These are phyloP conservation scores for Cladosporium sp. DNA, from an alignment of 2,329 filamentous ascomycete species.

Conservation along the genomic window DNA sequence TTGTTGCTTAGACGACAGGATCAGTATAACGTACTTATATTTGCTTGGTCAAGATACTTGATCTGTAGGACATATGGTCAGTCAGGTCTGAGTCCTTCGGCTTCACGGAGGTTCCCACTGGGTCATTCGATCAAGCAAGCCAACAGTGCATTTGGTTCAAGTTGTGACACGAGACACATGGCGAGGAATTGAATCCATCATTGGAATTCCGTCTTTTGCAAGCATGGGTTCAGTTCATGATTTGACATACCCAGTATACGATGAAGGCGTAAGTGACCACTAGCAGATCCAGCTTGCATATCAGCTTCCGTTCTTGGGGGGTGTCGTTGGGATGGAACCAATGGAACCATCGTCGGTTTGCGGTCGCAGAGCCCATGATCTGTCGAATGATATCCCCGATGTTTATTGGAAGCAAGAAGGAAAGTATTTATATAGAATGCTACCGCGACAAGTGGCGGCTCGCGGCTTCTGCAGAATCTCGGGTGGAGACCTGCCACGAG, in stretches of 20 bases:
- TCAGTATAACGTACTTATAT: slow-evolving; percentile 42
- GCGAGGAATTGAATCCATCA: background rate
- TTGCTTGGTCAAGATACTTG: slow-evolving; percentile 54
- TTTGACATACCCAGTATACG: slow-evolving; percentile 42
- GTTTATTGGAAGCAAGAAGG: too few species aligned
- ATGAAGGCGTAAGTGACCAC: slow-evolving; percentile 56
- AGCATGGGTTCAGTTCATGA: too few species aligned
- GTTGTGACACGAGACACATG: too few species aligned
- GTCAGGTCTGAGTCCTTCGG: background rate
- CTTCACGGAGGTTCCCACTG: background rate
- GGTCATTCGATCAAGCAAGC: background rate
- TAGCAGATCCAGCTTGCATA: slow-evolving; percentile 53
- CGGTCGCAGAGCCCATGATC: background rate
- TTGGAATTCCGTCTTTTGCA: background rate
- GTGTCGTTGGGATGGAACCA: slow-evolving; percentile 50
- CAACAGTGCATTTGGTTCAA: too few species aligned
- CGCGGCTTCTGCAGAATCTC: too few species aligned
- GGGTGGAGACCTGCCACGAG: background rate
- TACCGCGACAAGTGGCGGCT: too few species aligned
- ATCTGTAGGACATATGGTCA: slow-evolving; percentile 21
- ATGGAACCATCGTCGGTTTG: slow-evolving; percentile 24
- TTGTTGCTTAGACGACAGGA: too few species aligned
- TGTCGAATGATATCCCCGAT: too few species aligned
- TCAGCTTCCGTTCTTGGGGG: slow-evolving; percentile 47
- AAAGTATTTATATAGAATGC: too few species aligned